Evolutionary conservation across 352 stramenopile species (phyloP), one percentile per base, ranked within the genome.

Genomic region (Phytophthora constricta): DNA sequence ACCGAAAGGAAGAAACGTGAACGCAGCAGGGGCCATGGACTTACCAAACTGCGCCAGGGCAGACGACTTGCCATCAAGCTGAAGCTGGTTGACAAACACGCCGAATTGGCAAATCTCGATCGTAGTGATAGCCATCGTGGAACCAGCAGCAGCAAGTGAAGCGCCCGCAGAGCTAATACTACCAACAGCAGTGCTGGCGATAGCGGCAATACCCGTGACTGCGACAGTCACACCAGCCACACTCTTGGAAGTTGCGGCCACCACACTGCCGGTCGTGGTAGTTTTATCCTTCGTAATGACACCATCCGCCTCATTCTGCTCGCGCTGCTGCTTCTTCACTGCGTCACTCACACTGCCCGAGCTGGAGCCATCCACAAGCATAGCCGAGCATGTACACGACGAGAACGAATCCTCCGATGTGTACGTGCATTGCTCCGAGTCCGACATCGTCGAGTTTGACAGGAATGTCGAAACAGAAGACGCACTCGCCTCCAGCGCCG

Each of bases 61-160:
- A 5, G 84, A 81, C 13, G 87, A 95, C 49, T 90, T 91, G 50
- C 87, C 84, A 8, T 82, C 58, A 25, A 95, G 79, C 43, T 93
- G 75, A 22, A 95, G 65, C 62, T 91, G 80, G 58, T 91, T 92
- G 49, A 93, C 76, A 14, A 92, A 77, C 39, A 95, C 87, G 1
- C 72, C 79, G 42, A 95, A 95, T 59, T 93, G 84, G 45, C 85
- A 92, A 39, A 95, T 83, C 53, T 95, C 87, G 5, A 95, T 72
- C 5, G 87, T 93, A 27, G 82, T 86, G 22, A 92, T 81, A 19
- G 80, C 87, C 42, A 89, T 82, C 33, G 82, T 89, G 14, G 80
- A 85, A 11, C 81, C 81, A 28, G 74, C 84, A 9, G 80, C 81
- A 0, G 84, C 70, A 7, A 86, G 71, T 2, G 82, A 82, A 9